Evolutionary conservation across 192 early-diverging fungal genomes (phyloP), one percentile per base, ranked within the genome.

Genomic region (Podila epicladia): DNA sequence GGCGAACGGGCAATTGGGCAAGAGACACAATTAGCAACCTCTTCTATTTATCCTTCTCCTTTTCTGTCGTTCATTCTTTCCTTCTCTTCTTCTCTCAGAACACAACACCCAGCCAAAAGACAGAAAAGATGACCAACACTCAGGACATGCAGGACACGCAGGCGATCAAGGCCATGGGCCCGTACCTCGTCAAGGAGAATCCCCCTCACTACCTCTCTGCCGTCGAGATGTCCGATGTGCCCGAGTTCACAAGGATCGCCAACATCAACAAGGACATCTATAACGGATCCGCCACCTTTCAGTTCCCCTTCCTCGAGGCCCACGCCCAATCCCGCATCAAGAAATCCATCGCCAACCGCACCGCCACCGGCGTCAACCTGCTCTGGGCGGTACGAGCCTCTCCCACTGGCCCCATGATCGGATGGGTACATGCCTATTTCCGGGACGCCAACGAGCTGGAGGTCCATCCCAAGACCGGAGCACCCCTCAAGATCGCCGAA

Each of bases 131-230:
- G 24, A 26, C 24, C 20, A n/a, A 55, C 53, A 24, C 20, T 26
- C 20, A 55, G 24, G 53, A 53, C 51, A 53, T 20, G 3, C 17
- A 19, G 20, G 12, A n/a, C 19, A 53, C 50, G 7, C 17, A 53
- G 50, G 50, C 6, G n/a, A 55, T 55, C 31, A 69, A 17, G 26
- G 62, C 67, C 7, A 70, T 70, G 55, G 77, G 77, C 31, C 71
- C 70, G 1, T 80, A 80, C 35, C 5, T 58, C 1, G 57, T 80
- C 58, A 63, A n/a, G 4, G 55, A 50, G 4, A 32, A 60, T 22
- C 77, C 77, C 28, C 77, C 77, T 5, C 77, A 69, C 22, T 73
- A 73, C 31, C 67, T 80, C 35, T 65, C 77, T 11, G 66, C 77
- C 4, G 77, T 73, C 53, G 65, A 64, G 12, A 32, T 73, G 2